Evolutionary conservation across 805 yeast genomes (phyloP).

Genomic region (Yamadazyma olivae): DNA sequence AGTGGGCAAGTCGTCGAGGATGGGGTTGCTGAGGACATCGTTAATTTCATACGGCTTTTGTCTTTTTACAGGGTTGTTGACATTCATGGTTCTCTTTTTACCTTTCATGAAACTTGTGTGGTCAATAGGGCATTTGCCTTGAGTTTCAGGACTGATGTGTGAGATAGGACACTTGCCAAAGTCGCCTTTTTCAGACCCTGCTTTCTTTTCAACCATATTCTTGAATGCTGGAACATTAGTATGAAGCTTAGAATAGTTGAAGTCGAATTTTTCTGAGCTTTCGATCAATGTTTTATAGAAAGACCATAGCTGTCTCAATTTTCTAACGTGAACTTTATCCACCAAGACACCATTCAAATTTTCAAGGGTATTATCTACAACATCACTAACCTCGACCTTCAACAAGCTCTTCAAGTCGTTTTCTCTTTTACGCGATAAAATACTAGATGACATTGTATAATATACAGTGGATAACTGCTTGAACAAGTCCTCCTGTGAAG

Average conservation of each 20-base stretch:
- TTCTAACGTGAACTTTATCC: constrained; percentile 7
- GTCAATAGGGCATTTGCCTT: constrained; percentile 32
- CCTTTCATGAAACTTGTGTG: constrained; percentile 13
- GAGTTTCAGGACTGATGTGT: background rate
- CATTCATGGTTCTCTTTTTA: too few relatives aligned
- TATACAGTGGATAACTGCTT: constrained; percentile 11
- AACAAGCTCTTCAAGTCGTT: constrained; percentile 5
- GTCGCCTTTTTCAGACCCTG: background rate
- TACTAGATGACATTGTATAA: constrained; percentile 8
- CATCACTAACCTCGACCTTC: constrained; percentile 6
- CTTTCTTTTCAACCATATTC: constrained; percentile 1
- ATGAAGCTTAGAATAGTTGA: constrained; percentile 32
- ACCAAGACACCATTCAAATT: background rate
- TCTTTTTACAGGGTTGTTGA: too few relatives aligned
- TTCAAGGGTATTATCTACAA: constrained; percentile 3
- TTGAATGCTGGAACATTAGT: constrained; percentile 26
- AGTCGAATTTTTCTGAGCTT: constrained; percentile 24
- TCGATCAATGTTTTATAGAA: constrained; percentile 37
- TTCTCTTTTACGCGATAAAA: constrained; percentile 1
- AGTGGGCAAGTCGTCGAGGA: too few relatives aligned
- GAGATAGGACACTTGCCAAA: constrained; percentile 13
- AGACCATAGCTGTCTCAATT: constrained; percentile 24
- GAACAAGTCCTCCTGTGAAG: constrained; percentile 7
- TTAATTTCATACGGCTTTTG: too few relatives aligned
- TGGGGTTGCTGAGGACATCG: too few relatives aligned